Percentiles rank a stretch among this genome's conserved stretches.
Conservation (phyloP, 176 grass and related monocot genomes). For the Carex myosuroides region DNA sequence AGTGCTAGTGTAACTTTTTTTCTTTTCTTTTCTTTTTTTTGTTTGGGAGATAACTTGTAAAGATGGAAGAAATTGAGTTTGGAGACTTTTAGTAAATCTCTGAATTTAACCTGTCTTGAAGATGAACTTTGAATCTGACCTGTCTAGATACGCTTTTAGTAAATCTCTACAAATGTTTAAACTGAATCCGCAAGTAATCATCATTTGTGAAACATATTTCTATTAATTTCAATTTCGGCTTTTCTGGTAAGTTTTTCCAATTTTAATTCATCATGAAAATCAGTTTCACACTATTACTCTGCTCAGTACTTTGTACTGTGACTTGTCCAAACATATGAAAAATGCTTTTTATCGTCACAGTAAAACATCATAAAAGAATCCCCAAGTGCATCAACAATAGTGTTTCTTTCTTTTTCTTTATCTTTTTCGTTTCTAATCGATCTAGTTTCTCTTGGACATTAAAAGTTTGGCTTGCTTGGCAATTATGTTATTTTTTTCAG, state of each 20-base stretch:
- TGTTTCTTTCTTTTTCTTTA: background rate
- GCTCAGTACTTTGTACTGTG: background rate
- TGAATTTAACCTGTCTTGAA: background rate
- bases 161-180: background rate
- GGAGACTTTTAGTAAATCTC: background rate
- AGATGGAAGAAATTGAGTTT: background rate
- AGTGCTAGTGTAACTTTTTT: background rate
- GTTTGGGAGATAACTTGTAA: background rate
- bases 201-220: background rate
- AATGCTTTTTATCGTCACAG: background rate
- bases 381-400: background rate
- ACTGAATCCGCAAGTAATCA: background rate
- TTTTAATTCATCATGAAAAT: background rate
- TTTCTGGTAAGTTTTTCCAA: background rate
- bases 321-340: background rate
- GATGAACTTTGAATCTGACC: background rate
- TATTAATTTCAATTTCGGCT: background rate
- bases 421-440: too few relatives aligned
- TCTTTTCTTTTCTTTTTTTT: background rate
- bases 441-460: too few relatives aligned
- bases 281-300: background rate
- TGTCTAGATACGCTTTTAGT: background rate
- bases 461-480: too few relatives aligned
- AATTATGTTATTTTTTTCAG: too few relatives aligned
- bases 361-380: background rate